Conservation (phyloP, 257 asterid genomes). For the Petunia secreta region DNA sequence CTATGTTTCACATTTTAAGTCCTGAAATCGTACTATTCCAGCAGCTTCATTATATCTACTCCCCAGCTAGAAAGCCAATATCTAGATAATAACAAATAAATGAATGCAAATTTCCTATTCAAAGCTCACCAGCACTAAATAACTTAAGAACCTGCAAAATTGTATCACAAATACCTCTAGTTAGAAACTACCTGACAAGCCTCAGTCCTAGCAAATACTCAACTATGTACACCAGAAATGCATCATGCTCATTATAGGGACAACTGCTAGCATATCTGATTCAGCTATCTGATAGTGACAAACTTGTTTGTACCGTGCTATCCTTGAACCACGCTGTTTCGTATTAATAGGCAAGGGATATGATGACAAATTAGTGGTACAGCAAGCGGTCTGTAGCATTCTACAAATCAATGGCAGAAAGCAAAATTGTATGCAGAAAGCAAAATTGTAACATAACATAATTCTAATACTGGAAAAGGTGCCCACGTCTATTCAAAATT, state of each 20-base stretch:
- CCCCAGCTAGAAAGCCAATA: not conserved
- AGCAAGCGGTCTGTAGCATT: no score
- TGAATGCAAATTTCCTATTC: constrained; percentile 21
- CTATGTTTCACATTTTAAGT: no score
- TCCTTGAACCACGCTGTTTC: constrained; percentile 81
- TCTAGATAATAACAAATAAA: not conserved
- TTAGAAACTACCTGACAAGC: constrained; percentile 56
- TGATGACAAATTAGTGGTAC: constrained; percentile 68
- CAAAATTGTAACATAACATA: no score
- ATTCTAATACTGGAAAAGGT: no score
- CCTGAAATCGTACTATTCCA: no score
- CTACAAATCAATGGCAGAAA: no score
- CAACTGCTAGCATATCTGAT: constrained; percentile 39
- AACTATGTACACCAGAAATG: constrained; percentile 61
- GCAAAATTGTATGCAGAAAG: no score
- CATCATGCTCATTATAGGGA: constrained; percentile 38
- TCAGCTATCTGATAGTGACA: constrained; percentile 68
- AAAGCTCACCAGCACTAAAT: not conserved
- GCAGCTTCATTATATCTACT: no score
- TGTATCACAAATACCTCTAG: constrained; percentile 37
- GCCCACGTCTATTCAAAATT: no score
- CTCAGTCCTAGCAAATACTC: constrained; percentile 49
- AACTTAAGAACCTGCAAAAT: constrained; percentile 1
- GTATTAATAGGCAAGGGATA: constrained; percentile 85
- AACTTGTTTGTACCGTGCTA: constrained; percentile 95